phyloP scores from a whole-genome alignment of 345 rosid species.

The Eucalyptus albens region DNA sequence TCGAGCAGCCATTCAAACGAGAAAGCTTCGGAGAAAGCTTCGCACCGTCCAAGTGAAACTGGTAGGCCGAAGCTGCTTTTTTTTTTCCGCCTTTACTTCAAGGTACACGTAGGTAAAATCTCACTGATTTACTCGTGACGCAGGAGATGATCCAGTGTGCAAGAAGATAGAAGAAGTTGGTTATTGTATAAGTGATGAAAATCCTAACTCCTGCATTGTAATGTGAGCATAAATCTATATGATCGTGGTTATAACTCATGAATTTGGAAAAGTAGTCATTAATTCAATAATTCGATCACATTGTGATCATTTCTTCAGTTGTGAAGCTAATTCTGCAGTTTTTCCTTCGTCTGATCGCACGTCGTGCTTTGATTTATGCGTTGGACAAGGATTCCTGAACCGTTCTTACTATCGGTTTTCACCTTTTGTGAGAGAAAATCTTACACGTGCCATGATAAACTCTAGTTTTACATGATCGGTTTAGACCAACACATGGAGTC shows the following conservation, averaged over 20 bases:
- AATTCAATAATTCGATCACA: background rate
- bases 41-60: no score
- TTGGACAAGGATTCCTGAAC: background rate
- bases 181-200: fast-evolving
- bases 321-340: background rate
- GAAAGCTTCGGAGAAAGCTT: no score
- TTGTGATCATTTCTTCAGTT: background rate
- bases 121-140: background rate
- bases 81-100: no score
- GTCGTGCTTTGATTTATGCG: background rate
- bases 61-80: no score
- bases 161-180: fast-evolving
- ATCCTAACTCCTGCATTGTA: background rate
- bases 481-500: background rate
- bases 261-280: background rate
- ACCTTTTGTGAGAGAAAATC: background rate
- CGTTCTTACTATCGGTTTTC: background rate
- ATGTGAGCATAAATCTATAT: background rate
- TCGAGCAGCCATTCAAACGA: background rate
- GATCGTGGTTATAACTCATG: background rate
- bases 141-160: background rate
- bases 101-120: background rate
- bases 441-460: background rate
- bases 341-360: background rate
- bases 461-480: background rate